Evolutionary conservation across 2,329 filamentous ascomycete genomes (phyloP).

Genomic region (Ophiostoma quercus): DNA sequence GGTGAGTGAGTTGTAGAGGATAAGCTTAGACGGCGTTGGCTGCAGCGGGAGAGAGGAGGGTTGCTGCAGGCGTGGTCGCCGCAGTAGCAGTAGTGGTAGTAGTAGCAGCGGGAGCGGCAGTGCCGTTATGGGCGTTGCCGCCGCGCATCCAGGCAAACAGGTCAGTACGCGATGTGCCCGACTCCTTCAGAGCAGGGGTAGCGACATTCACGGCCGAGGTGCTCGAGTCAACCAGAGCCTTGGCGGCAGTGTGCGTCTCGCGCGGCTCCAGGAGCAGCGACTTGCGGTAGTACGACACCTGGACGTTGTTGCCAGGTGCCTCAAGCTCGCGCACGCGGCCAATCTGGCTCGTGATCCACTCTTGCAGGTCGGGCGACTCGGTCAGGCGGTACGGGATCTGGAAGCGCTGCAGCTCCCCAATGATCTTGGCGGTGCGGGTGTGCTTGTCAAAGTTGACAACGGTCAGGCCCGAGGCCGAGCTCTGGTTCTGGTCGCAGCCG

Average conservation of each 20-base stretch:
- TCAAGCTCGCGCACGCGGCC: slow-evolving; percentile 61
- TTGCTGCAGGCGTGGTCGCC: not conserved
- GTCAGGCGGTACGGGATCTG: slow-evolving; percentile 85
- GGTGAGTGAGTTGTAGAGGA: not conserved
- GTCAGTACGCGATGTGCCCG: slow-evolving; percentile 23
- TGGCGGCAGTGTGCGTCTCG: slow-evolving; percentile 40
- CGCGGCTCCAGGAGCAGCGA: slow-evolving; percentile 78
- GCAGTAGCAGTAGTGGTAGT: not conserved
- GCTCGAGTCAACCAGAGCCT: slow-evolving; percentile 31
- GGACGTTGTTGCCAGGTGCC: slow-evolving; percentile 49
- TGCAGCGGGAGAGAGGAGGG: not conserved
- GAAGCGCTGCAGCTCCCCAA: slow-evolving; percentile 91
- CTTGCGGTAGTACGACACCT: slow-evolving; percentile 68
- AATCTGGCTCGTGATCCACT: slow-evolving; percentile 84
- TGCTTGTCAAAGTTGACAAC: slow-evolving; percentile 99
- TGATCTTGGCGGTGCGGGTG: slow-evolving; percentile 87
- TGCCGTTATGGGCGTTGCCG: slow-evolving; percentile 14
- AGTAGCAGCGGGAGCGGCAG: not conserved
- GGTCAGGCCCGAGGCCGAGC: slow-evolving; percentile 60
- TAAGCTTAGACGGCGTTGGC: not conserved
- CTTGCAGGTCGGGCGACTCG: slow-evolving; percentile 81
- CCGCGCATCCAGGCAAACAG: slow-evolving; percentile 28
- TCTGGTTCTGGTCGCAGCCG: slow-evolving; percentile 35
- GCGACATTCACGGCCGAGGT: slow-evolving; percentile 18
- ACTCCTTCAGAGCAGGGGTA: slow-evolving; percentile 18